These are phyloP conservation scores for Globisporangium orthogonon DNA, from an alignment of 352 stramenopile species.

Conservation along the genomic window DNA sequence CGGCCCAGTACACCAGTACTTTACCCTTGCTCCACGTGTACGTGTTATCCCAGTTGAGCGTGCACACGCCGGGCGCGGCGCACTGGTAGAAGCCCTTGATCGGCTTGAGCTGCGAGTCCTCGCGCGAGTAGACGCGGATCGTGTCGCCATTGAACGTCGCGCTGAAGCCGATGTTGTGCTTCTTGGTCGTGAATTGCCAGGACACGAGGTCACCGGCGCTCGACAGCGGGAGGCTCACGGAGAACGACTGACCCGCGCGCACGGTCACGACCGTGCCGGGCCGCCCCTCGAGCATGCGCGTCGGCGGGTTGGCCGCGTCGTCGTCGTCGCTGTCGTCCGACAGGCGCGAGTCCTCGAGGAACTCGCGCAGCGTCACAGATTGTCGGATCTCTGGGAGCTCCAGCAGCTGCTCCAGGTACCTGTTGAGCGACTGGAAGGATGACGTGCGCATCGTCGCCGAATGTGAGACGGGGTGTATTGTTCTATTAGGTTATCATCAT, in stretches of 20 bases:
- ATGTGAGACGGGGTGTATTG: too few species aligned
- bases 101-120: conserved; percentile 52
- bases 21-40: conserved; percentile 81
- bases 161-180: conserved; percentile 78
- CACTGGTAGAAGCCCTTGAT: conserved; percentile 65
- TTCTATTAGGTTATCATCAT: too few species aligned
- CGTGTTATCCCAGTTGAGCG: conserved; percentile 77
- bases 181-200: conserved; percentile 76
- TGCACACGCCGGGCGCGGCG: conserved; percentile 37
- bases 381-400: conserved; percentile 44
- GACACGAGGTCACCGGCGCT: conserved; percentile 41
- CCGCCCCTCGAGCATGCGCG: conserved; percentile 42
- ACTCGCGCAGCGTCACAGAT: conserved; percentile 49
- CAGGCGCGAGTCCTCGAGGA: conserved; percentile 45
- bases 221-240: conserved; percentile 39
- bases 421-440: conserved; percentile 35
- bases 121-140: conserved; percentile 57
- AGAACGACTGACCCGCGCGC: conserved; percentile 62
- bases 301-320: conserved; percentile 19
- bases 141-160: conserved; percentile 58
- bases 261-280: conserved; percentile 64
- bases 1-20: conserved; percentile 68
- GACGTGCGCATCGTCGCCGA: not conserved
- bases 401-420: conserved; percentile 47
- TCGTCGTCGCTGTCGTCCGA: conserved; percentile 58